Conservation (phyloP, 129 eudicot genomes). For the Flaveria linearis region DNA sequence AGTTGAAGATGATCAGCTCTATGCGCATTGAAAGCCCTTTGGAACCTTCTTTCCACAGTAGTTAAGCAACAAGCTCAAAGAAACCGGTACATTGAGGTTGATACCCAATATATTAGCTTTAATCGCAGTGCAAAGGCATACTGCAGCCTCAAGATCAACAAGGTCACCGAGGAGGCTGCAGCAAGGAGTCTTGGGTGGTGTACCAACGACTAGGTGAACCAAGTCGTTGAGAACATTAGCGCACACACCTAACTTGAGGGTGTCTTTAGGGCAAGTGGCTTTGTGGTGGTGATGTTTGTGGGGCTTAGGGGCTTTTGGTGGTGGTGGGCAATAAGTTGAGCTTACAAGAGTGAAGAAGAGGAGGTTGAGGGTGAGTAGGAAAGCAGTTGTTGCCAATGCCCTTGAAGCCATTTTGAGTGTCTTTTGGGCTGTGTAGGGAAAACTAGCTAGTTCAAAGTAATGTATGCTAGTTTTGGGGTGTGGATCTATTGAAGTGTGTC, state of each 20-base stretch:
- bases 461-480: slow-evolving; percentile 15
- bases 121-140: slow-evolving; percentile 88
- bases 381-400: slow-evolving; percentile 38
- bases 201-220: slow-evolving; percentile 46
- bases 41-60: slow-evolving; percentile 70
- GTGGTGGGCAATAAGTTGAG: slow-evolving; percentile 48
- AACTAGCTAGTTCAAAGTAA: not conserved
- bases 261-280: slow-evolving; percentile 56
- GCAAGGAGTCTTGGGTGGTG: slow-evolving; percentile 68
- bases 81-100: slow-evolving; percentile 57
- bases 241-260: slow-evolving; percentile 62
- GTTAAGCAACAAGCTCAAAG: slow-evolving; percentile 64
- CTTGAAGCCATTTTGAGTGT: slow-evolving; percentile 43
- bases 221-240: slow-evolving; percentile 49
- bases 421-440: slow-evolving; percentile 1
- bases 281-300: slow-evolving; percentile 27
- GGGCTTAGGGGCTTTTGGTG: slow-evolving; percentile 38
- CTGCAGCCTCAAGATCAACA: slow-evolving; percentile 82
- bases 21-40: slow-evolving; percentile 48
- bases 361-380: slow-evolving; percentile 52
- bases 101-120: slow-evolving; percentile 70
- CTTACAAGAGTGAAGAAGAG: slow-evolving; percentile 56
- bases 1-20: slow-evolving; percentile 19
- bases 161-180: slow-evolving; percentile 65
- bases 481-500: slow-evolving; percentile 20